Percentiles rank a stretch among this genome's conserved stretches.
Conservation (phyloP, 2,329 filamentous ascomycete species). For the Talaromyces verruculosus region DNA sequence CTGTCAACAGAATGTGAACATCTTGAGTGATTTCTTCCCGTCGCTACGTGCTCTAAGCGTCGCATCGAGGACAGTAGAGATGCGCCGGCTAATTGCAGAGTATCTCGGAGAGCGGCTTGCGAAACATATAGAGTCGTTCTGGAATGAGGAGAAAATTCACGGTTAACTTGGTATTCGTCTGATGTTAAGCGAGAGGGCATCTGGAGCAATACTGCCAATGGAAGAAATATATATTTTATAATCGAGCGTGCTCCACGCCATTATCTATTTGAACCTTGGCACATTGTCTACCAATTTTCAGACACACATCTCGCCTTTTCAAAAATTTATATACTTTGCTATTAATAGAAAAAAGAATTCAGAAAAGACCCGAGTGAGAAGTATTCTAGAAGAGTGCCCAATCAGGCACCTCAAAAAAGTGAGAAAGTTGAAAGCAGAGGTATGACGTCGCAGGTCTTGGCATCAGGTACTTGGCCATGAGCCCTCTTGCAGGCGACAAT, state of each 20-base stretch:
- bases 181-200: no score
- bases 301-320: neutral
- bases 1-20: conserved; percentile 31
- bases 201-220: no score
- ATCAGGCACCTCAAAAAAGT: conserved; percentile 3
- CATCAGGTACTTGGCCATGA: neutral
- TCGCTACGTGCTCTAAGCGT: conserved; percentile 27
- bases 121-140: conserved; percentile 39
- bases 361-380: neutral
- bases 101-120: conserved; percentile 36
- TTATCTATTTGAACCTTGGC: neutral
- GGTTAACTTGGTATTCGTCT: conserved; percentile 24
- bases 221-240: neutral
- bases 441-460: conserved; percentile 13
- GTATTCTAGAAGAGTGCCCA: conserved; percentile 13
- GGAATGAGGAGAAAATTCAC: conserved; percentile 34
- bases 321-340: neutral
- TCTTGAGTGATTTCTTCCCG: conserved; percentile 35
- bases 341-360: neutral
- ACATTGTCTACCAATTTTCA: neutral
- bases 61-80: conserved; percentile 24
- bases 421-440: neutral
- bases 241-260: neutral
- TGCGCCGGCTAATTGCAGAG: conserved; percentile 30
- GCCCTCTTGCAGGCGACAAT: neutral